phyloP scores from a whole-genome alignment of 441 rosid genomes.

The Jatropha podagrica region DNA sequence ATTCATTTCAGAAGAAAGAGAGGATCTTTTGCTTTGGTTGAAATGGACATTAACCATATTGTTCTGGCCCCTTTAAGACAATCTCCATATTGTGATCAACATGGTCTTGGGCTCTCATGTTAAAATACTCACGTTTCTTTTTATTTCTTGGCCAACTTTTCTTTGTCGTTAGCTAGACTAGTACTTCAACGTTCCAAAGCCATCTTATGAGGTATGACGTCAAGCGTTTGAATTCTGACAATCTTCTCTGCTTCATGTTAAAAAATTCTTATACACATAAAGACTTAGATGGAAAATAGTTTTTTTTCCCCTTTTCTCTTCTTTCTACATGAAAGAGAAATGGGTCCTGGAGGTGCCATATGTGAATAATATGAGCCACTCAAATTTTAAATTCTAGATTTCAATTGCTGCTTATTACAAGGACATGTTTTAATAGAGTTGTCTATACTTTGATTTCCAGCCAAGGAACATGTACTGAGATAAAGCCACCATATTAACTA shows the following conservation, averaged over 20 bases:
- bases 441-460: neutral
- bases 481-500: constrained; percentile 2
- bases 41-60: constrained; percentile 49
- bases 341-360: no score
- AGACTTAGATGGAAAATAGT: no score
- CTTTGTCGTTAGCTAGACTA: no score
- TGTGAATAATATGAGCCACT: neutral
- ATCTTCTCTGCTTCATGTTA: no score
- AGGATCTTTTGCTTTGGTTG: constrained; percentile 22
- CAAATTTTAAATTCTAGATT: neutral
- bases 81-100: neutral
- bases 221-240: no score
- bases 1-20: constrained; percentile 18
- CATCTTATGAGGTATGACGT: no score
- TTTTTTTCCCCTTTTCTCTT: no score
- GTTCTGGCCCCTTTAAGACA: constrained; percentile 32
- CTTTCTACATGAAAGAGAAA: no score
- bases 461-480: neutral
- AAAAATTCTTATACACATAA: no score
- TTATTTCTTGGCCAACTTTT: neutral
- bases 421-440: neutral
- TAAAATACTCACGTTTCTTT: neutral
- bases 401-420: neutral
- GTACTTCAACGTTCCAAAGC: no score
- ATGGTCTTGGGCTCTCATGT: neutral